phyloP scores from a whole-genome alignment of 164 flowering plant genomes.

The Macadamia tetraphylla region DNA sequence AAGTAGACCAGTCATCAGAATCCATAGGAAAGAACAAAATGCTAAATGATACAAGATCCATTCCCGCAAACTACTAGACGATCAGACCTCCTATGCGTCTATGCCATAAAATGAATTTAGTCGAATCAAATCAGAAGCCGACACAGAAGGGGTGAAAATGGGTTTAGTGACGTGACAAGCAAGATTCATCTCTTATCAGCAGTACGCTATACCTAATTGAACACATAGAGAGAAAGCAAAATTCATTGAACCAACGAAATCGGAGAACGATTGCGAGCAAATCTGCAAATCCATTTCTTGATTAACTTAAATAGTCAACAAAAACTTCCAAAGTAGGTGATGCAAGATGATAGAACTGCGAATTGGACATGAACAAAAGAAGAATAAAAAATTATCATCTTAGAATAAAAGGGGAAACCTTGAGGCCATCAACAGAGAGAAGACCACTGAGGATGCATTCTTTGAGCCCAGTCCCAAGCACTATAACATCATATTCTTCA shows the following conservation, averaged over 20 bases:
- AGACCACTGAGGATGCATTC: constrained; percentile 63
- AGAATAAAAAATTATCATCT: not conserved
- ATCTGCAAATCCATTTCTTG: not conserved
- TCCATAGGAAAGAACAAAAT: no score
- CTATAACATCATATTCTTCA: constrained; percentile 53
- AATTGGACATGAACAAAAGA: no score
- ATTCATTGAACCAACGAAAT: not conserved
- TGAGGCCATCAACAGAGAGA: constrained; percentile 52
- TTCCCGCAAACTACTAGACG: no score
- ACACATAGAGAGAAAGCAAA: not conserved
- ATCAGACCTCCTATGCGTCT: no score
- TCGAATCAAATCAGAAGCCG: not conserved
- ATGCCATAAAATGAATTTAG: no score
- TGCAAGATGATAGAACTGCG: no score
- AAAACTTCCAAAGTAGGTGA: not conserved
- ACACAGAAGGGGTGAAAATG: not conserved
- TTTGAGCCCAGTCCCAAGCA: constrained; percentile 51
- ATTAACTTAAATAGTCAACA: not conserved
- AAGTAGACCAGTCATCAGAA: no score
- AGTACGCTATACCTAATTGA: not conserved
- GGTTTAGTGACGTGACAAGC: not conserved
- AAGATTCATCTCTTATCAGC: not conserved
- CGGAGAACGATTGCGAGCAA: not conserved
- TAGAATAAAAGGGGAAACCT: constrained; percentile 20
- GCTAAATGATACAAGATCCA: no score